phyloP scores from a whole-genome alignment of 768 basidiomycete genomes.

The Atractiella rhizophila region DNA sequence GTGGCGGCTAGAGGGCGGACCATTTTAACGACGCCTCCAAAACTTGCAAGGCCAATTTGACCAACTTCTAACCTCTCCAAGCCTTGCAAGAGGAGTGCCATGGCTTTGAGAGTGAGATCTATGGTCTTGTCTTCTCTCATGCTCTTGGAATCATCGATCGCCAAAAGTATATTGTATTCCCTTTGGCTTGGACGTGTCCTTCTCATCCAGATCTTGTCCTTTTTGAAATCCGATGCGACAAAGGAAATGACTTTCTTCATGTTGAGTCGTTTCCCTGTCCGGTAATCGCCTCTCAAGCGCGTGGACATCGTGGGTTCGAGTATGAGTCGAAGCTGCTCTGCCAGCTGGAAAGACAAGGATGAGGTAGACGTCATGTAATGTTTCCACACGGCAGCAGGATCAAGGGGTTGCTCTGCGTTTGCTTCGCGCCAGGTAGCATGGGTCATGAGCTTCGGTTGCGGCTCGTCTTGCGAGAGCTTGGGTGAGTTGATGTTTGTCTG shows the following conservation, averaged over 20 bases:
- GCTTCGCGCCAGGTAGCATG: too few species aligned
- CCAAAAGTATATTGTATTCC: slow-evolving; percentile 83
- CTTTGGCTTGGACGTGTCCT: slow-evolving; percentile 77
- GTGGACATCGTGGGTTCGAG: slow-evolving; percentile 85
- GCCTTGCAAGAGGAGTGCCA: slow-evolving; percentile 73
- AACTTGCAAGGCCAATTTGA: slow-evolving; percentile 73
- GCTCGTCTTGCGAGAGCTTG: too few species aligned
- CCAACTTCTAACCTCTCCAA: slow-evolving; percentile 78
- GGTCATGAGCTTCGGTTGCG: too few species aligned
- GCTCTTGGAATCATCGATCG: slow-evolving; percentile 84
- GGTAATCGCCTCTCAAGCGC: slow-evolving; percentile 82
- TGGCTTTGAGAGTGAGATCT: slow-evolving; percentile 77
- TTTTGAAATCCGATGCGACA: slow-evolving; percentile 95
- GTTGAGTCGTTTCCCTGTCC: slow-evolving; percentile 86
- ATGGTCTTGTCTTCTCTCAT: slow-evolving; percentile 85
- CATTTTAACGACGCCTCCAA: slow-evolving; percentile 66
- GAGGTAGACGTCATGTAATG: slow-evolving; percentile 72
- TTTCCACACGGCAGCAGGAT: slow-evolving; percentile 60
- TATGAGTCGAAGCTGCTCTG: slow-evolving; percentile 88
- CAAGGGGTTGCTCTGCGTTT: slow-evolving; percentile 30
- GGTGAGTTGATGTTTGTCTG: too few species aligned
- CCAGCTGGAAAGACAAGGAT: slow-evolving; percentile 68
- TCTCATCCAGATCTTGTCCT: slow-evolving; percentile 96
- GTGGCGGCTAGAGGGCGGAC: slow-evolving; percentile 62
- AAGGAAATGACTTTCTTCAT: slow-evolving; percentile 98